These are phyloP conservation scores for Pythium phragmitis DNA, from an alignment of 352 stramenopile species.

Conservation along the genomic window DNA sequence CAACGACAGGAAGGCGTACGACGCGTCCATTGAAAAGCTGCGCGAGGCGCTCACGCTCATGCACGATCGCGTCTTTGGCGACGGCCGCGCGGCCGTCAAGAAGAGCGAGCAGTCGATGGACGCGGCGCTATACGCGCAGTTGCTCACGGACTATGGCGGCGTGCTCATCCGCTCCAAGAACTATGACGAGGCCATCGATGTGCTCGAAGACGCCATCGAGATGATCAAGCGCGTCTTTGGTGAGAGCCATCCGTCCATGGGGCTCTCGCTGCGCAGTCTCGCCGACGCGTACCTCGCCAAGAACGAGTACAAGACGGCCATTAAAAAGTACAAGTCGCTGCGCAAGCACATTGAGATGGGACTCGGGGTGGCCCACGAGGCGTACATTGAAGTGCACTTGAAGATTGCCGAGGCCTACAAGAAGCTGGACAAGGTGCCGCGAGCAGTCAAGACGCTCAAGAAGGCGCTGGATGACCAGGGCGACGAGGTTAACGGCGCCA, in stretches of 20 bases:
- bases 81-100: conserved; percentile 45
- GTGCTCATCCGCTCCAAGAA: conserved; percentile 72
- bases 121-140: conserved; percentile 70
- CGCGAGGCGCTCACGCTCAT: conserved; percentile 64
- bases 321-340: conserved; percentile 68
- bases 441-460: conserved; percentile 51
- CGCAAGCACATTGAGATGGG: conserved; percentile 68
- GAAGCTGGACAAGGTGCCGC: conserved; percentile 55
- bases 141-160: conserved; percentile 79
- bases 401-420: conserved; percentile 73
- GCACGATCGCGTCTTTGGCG: conserved; percentile 70
- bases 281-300: conserved; percentile 81
- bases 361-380: conserved; percentile 66
- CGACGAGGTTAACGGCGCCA: conserved; percentile 57
- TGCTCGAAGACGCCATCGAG: conserved; percentile 69
- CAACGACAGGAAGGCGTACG: conserved; percentile 64
- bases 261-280: conserved; percentile 70
- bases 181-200: conserved; percentile 73
- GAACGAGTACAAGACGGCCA: conserved; percentile 65
- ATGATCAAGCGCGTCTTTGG: conserved; percentile 80
- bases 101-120: conserved; percentile 61
- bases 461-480: conserved; percentile 57
- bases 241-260: conserved; percentile 76
- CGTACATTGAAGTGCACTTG: conserved; percentile 69
- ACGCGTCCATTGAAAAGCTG: conserved; percentile 54